Evolutionary conservation across 345 rosid species (phyloP).

Genomic region (Viola odorata): DNA sequence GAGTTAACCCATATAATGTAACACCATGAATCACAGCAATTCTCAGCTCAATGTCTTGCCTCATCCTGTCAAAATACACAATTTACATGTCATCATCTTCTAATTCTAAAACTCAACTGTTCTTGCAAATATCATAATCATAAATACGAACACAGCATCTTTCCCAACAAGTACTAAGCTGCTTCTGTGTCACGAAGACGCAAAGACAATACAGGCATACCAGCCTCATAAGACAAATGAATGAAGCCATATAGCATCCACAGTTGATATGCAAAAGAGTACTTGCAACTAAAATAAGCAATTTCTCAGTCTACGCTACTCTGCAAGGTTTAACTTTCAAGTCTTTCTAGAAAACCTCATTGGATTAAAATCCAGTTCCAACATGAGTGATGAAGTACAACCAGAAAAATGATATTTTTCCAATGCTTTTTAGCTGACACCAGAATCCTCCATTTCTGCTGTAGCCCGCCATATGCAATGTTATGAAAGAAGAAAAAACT

Average conservation of each 20-base stretch:
- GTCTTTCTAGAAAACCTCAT: neutral
- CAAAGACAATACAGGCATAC: too few species aligned
- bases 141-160: too few species aligned
- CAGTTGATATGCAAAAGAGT: neutral
- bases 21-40: constrained; percentile 3
- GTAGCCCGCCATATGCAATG: too few species aligned
- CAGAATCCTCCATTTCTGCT: too few species aligned
- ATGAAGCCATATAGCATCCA: neutral
- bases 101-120: too few species aligned
- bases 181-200: too few species aligned
- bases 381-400: neutral
- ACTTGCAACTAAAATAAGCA: neutral
- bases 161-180: too few species aligned
- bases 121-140: too few species aligned
- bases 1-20: neutral
- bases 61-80: constrained; percentile 23
- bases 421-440: too few species aligned
- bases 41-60: constrained; percentile 7
- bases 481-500: too few species aligned
- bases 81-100: neutral
- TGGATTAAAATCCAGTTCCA: neutral
- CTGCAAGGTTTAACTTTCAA: neutral
- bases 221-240: too few species aligned
- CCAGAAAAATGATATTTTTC: too few species aligned
- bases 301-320: neutral